Base-by-base conservation (phyloP, 2,329 filamentous ascomycete genomes). In the Botrytis sinoallii region DNA sequence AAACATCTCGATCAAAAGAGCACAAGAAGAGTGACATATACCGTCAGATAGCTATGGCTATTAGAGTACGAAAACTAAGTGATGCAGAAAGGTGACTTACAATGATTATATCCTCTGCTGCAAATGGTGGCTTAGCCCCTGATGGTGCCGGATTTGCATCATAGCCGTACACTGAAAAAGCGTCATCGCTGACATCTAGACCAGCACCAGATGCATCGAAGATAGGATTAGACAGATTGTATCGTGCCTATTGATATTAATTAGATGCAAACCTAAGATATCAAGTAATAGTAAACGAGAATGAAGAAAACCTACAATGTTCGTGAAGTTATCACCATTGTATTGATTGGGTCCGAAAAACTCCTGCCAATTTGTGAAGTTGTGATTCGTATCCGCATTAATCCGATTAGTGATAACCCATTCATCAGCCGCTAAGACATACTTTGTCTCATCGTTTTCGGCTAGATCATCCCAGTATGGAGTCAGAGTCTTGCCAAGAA, bases 1-100 rank as follows among this genome's bases (percentile, higher is more conserved):
- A 77, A 90, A 82, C 77, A 89, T 84, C 76, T 90, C 86, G 18
- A 84, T 84, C 75, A 89, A 88, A 6, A 89, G 82, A 5, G 87
- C 85, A 81, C 88, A 90, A 4, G 88, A 87, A 0, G 87, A 89
- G 35, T 86, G 86, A 79, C 88, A 90, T 77, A 86, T 85, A 48
- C 88, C 88, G 77, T 90, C 88, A 70, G 86, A 85, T n/a, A 90
- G 83, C 29, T 77, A 42, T 22, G 79, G 84, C 84, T 81, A 72
- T 84, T 80, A 35, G 44, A 42, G 25, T n/a, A 16, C 29, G 46
- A 40, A 35, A 22, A 35, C 55, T 52, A 32, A 2, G 12, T 0
- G 12, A 14, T 29, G 9, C 22, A 8, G 14, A 6, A 7, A 66
- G 35, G 77, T 48, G 29, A 74, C 77, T 74, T 73, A 77, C 78